phyloP scores from a whole-genome alignment of 495 filamentous ascomycete species.

The Aspergillus sparsus region DNA sequence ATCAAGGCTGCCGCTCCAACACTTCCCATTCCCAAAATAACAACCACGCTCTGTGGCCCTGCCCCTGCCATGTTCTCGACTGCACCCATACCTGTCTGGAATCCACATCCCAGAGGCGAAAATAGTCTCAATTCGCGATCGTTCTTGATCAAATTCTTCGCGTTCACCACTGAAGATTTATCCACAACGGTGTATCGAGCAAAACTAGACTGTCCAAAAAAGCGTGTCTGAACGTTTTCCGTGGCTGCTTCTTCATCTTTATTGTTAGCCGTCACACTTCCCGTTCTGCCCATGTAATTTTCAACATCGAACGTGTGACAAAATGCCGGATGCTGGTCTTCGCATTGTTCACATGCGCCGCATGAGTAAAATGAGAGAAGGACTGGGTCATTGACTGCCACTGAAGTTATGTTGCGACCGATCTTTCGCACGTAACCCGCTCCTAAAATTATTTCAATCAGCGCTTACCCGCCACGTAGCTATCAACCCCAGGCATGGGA shows the following conservation, averaged over 20 bases:
- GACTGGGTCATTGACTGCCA: constrained; percentile 47
- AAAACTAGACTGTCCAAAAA: constrained; percentile 47
- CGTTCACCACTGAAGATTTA: constrained; percentile 29
- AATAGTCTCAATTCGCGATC: constrained; percentile 36
- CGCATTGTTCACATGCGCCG: constrained; percentile 32
- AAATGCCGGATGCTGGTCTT: constrained; percentile 25
- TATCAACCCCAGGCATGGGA: too few relatives aligned
- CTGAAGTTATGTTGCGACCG: constrained; percentile 40
- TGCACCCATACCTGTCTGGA: constrained; percentile 45
- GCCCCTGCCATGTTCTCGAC: constrained; percentile 34
- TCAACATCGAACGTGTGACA: constrained; percentile 34
- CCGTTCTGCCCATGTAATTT: constrained; percentile 37
- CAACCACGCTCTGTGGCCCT: constrained; percentile 18
- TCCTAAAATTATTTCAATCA: constrained; percentile 24
- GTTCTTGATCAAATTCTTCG: constrained; percentile 19
- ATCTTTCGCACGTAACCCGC: constrained; percentile 43
- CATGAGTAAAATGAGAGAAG: constrained; percentile 47
- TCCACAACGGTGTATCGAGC: constrained; percentile 33
- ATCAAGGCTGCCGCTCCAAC: constrained; percentile 42
- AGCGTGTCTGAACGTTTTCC: constrained; percentile 25
- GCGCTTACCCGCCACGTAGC: neutral
- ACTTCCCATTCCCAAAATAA: constrained; percentile 39
- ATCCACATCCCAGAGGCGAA: constrained; percentile 46
- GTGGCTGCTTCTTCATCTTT: neutral
- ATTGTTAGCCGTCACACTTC: constrained; percentile 4